Percentiles rank a stretch among this genome's conserved stretches.
phyloP scores from a whole-genome alignment of 179 eudicot genomes.

The Nepenthes alata region DNA sequence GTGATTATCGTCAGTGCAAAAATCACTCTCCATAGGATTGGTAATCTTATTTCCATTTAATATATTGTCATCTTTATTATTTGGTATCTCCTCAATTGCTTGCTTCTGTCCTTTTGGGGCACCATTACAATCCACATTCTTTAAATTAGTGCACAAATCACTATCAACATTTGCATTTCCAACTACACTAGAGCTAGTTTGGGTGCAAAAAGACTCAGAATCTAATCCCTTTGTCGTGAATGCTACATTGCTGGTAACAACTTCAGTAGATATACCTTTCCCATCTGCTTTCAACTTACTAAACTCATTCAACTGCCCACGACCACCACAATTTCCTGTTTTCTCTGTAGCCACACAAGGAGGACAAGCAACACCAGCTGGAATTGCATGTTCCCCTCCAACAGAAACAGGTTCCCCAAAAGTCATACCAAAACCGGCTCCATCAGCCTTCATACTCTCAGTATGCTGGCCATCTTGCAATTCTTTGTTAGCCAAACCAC shows the following conservation, averaged over 20 bases:
- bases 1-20: conserved; percentile 18
- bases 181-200: conserved; percentile 28
- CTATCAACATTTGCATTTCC: conserved; percentile 34
- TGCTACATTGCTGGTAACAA: conserved; percentile 15
- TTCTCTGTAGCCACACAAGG: conserved; percentile 22
- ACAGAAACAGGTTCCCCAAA: conserved; percentile 21
- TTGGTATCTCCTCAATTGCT: conserved; percentile 20
- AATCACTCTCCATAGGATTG: conserved; percentile 20
- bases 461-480: conserved; percentile 21
- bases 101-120: conserved; percentile 22
- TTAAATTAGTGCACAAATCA: conserved; percentile 25
- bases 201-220: conserved; percentile 50
- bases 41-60: conserved; percentile 22
- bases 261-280: conserved; percentile 21
- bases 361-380: conserved; percentile 23
- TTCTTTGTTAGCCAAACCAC: conserved; percentile 19
- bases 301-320: conserved; percentile 30
- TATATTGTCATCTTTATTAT: conserved; percentile 24
- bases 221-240: conserved; percentile 36
- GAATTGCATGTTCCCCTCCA: conserved; percentile 25
- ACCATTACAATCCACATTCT: conserved; percentile 35
- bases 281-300: conserved; percentile 25
- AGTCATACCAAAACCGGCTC: conserved; percentile 20
- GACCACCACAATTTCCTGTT: conserved; percentile 26
- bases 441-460: conserved; percentile 19